Conservation (phyloP, 495 filamentous ascomycete genomes). For the Apiosordaria backusii region DNA sequence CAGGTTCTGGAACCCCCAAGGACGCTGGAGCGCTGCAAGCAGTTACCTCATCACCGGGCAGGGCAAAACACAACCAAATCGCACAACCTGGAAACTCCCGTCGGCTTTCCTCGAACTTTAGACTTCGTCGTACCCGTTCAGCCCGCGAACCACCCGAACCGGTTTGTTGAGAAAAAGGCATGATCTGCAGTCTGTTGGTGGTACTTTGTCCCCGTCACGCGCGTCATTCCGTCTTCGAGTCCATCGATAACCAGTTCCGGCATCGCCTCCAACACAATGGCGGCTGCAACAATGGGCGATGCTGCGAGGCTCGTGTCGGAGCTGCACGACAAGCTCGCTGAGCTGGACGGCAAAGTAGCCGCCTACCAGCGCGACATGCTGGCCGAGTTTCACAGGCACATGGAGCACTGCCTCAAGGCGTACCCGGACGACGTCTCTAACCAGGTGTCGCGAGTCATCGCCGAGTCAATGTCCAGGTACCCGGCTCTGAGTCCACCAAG, state of each 20-base stretch:
- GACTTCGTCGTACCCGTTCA: not conserved
- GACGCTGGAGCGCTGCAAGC: not conserved
- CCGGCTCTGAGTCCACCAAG: slow-evolving; percentile 34
- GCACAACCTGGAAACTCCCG: not conserved
- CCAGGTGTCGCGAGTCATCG: slow-evolving; percentile 42
- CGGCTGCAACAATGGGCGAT: slow-evolving; percentile 42
- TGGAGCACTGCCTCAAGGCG: slow-evolving; percentile 43
- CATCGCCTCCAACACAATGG: slow-evolving; percentile 12
- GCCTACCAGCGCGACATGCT: slow-evolving; percentile 50
- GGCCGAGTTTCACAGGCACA: slow-evolving; percentile 46
- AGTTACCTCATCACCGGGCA: not conserved
- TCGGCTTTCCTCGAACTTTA: not conserved
- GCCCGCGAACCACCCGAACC: not conserved
- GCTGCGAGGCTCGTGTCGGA: slow-evolving; percentile 45
- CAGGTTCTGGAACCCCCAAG: not conserved
- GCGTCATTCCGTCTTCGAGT: slow-evolving; percentile 12
- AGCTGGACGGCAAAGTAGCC: slow-evolving; percentile 49
- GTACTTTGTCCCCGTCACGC: slow-evolving; percentile 23
- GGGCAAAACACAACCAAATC: not conserved
- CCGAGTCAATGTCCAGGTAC: slow-evolving; percentile 42
- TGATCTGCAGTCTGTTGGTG: slow-evolving; percentile 21
- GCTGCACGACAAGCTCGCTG: slow-evolving; percentile 48
- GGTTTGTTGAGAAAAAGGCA: slow-evolving; percentile 14
- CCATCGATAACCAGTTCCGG: slow-evolving; percentile 4
- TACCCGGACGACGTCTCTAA: slow-evolving; percentile 44